A percentile compares a stretch with the other conserved stretches of the same genome.
phyloP scores from a whole-genome alignment of 257 asterid species.

The Ilex aquifolium region DNA sequence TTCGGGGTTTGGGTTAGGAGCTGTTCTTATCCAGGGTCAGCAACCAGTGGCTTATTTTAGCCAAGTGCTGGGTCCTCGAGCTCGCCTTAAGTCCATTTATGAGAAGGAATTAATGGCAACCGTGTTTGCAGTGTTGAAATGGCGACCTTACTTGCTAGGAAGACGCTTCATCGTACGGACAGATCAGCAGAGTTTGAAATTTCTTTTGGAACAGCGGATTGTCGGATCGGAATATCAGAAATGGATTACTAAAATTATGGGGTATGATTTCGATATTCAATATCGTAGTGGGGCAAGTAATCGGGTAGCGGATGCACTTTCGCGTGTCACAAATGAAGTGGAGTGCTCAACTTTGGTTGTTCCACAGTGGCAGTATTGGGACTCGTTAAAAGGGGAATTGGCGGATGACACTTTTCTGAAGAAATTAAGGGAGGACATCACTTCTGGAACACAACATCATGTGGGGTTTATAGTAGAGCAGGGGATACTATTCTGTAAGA shows the following conservation, averaged over 20 bases:
- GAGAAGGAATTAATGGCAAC: too few species aligned
- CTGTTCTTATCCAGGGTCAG: background rate
- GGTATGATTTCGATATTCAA: background rate
- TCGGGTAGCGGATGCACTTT: background rate
- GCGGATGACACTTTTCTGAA: background rate
- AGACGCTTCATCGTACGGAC: too few species aligned
- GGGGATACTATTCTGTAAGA: background rate
- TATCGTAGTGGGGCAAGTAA: background rate
- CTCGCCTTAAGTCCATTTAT: background rate
- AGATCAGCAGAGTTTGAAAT: too few species aligned
- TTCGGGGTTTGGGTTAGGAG: too few species aligned
- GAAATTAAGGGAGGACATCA: background rate
- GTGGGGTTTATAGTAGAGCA: background rate
- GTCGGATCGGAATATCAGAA: background rate
- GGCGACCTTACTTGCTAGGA: too few species aligned
- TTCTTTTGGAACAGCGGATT: background rate
- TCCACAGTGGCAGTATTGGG: background rate
- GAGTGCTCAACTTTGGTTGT: background rate
- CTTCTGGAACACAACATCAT: background rate
- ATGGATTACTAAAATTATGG: background rate
- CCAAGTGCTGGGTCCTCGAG: background rate
- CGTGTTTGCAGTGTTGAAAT: too few species aligned
- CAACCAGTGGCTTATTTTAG: background rate
- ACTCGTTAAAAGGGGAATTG: background rate
- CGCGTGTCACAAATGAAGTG: background rate